Evolutionary conservation across 805 yeast species (phyloP).

Genomic region (Teunomyces lycoperdinae): DNA sequence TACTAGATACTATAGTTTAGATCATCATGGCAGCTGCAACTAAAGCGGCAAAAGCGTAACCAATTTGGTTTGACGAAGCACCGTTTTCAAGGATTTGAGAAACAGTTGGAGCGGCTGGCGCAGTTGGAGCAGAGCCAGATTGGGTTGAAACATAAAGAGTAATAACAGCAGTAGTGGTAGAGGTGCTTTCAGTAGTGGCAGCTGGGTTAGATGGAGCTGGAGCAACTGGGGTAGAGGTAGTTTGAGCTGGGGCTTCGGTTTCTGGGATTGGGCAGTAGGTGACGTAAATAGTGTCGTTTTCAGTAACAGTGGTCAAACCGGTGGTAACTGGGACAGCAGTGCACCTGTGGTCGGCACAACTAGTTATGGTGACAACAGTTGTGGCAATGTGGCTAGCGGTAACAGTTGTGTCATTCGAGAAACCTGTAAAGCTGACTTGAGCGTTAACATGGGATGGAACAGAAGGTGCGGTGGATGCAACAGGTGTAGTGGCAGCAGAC

Average conservation of each 20-base stretch:
- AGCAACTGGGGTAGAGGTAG: constrained; percentile 27
- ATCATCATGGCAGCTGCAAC: constrained; percentile 13
- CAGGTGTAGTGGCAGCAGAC: not conserved
- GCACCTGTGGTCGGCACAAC: constrained; percentile 32
- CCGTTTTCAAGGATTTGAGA: constrained; percentile 3
- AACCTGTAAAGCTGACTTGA: constrained; percentile 27
- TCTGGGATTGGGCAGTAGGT: constrained; percentile 30
- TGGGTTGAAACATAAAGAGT: not conserved
- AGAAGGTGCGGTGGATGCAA: not conserved
- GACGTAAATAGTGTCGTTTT: constrained; percentile 27
- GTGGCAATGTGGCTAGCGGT: constrained; percentile 16
- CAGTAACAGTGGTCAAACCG: constrained; percentile 36
- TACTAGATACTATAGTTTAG: not conserved
- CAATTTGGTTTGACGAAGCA: constrained; percentile 7
- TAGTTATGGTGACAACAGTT: constrained; percentile 31
- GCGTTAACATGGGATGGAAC: constrained; percentile 12
- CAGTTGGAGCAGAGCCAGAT: not conserved
- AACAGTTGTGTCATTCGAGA: constrained; percentile 22
- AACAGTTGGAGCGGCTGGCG: constrained; percentile 1
- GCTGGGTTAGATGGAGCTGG: constrained; percentile 13
- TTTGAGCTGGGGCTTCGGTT: constrained; percentile 13
- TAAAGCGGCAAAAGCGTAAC: constrained; percentile 12
- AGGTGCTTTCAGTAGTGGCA: not conserved
- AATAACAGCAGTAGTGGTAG: constrained; percentile 4
- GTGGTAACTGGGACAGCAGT: constrained; percentile 22